phyloP scores from a whole-genome alignment of 2,329 filamentous ascomycete species.

The Pseudogymnoascus sp. region DNA sequence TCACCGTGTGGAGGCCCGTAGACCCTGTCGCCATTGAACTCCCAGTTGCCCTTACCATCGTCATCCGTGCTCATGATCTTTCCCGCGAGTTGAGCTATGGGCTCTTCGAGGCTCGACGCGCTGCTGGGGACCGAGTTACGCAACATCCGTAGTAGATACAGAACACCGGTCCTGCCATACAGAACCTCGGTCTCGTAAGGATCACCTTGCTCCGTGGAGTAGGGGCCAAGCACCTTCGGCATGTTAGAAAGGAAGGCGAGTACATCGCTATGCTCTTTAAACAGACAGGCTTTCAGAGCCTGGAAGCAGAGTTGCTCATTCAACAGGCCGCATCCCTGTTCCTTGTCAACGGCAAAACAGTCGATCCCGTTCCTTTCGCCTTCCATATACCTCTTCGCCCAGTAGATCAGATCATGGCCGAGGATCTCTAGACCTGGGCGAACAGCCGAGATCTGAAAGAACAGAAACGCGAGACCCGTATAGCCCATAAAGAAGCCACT shows the following conservation, averaged over 20 bases:
- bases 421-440: background rate
- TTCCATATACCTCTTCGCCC: background rate
- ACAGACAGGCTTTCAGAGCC: background rate
- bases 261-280: background rate
- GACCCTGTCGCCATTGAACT: slow-evolving; percentile 54
- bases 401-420: background rate
- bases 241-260: background rate
- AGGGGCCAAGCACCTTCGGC: background rate
- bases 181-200: slow-evolving; percentile 24
- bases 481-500: background rate
- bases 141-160: slow-evolving; percentile 60
- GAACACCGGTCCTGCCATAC: slow-evolving; percentile 58
- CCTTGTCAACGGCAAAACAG: background rate
- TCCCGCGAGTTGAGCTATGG: slow-evolving; percentile 48
- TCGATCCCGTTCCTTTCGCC: background rate
- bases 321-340: background rate
- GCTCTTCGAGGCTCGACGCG: slow-evolving; percentile 40
- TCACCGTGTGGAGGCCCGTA: slow-evolving; percentile 60
- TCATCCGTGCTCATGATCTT: slow-evolving; percentile 46
- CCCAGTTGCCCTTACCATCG: slow-evolving; percentile 43
- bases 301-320: background rate
- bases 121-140: slow-evolving; percentile 37
- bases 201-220: background rate
- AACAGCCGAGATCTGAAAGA: slow-evolving; percentile 1
- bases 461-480: background rate